Base-by-base conservation (phyloP, 305 asterid species). In the Solanum hybrid region DNA sequence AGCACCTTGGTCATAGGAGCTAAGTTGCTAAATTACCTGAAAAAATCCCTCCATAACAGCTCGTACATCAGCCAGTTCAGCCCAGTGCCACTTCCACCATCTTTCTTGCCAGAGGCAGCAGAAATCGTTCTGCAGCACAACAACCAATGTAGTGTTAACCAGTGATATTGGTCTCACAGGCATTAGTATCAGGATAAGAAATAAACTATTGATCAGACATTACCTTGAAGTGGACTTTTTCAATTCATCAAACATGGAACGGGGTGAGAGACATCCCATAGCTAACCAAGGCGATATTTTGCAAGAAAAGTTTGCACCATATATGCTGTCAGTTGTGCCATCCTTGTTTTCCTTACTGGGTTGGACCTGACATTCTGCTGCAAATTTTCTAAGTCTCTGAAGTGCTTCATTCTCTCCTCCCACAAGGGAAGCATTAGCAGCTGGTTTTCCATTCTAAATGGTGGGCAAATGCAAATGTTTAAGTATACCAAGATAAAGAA, bases 251-350 rank as follows among this genome's bases (percentile, higher is more conserved):
- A 95, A 98, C 99, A 98, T 95, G 92, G 96, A 95, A 28, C 99
- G 99, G 31, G 99, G 98, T 91, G 99, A 98, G 87, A 98, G 98
- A 92, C 99, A 97, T 39, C 99, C 99, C 97, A 96, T 94, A 85
- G 98, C 97, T 33, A 98, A 97, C 99, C 99, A 98, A 11, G 99
- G 99, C 12, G 99, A 97, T 92, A 98, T 97, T 92, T 96, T 98
- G 95, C 99, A 97, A 3, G 99, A 98, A 90, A 98, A 98, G 90
- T 98, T 97, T 42, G 99, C 98, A 92, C 99, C 99, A 85, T 95
- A 98, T 89, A 97, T 95, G 95, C 97, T 95, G 86, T 93, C 95
- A 37, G 92, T 94, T 57, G 93, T 89, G 77, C 95, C 98, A 90
- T 95, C 93, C 80, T 94, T 94, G 24, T 57, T 93, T 82, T 94